These are phyloP conservation scores for Quercus phellos DNA, from an alignment of 331 rosid species.

Conservation along the genomic window DNA sequence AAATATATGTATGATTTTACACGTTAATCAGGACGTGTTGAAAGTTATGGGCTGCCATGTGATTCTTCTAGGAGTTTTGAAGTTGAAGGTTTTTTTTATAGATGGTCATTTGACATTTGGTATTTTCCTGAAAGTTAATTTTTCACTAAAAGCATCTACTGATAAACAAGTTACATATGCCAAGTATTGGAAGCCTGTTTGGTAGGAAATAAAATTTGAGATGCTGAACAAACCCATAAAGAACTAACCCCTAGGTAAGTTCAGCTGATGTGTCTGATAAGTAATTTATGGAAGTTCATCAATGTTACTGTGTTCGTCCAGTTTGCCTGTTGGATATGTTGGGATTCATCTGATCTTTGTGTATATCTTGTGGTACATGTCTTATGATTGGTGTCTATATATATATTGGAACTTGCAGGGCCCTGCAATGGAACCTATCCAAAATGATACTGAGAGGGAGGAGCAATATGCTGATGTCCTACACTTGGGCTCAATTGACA, in stretches of 20 bases:
- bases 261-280: background rate
- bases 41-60: background rate
- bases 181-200: background rate
- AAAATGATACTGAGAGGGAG: slow-evolving; percentile 61
- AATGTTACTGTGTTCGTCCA: background rate
- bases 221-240: background rate
- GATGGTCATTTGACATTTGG: background rate
- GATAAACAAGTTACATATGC: background rate
- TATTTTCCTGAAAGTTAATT: background rate
- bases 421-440: slow-evolving; percentile 60
- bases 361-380: background rate
- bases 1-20: background rate
- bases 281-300: background rate
- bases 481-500: slow-evolving; percentile 45
- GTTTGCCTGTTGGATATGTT: background rate
- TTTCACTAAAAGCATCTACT: background rate
- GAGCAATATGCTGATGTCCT: slow-evolving; percentile 66
- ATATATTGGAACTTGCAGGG: slow-evolving; percentile 46
- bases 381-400: background rate
- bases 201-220: background rate
- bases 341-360: background rate
- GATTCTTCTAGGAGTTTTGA: background rate
- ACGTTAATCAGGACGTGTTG: background rate
- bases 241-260: background rate
- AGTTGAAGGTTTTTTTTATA: background rate